Conservation (phyloP, 1,284 basidiomycete genomes). For the Hortiboletus rubellus region DNA sequence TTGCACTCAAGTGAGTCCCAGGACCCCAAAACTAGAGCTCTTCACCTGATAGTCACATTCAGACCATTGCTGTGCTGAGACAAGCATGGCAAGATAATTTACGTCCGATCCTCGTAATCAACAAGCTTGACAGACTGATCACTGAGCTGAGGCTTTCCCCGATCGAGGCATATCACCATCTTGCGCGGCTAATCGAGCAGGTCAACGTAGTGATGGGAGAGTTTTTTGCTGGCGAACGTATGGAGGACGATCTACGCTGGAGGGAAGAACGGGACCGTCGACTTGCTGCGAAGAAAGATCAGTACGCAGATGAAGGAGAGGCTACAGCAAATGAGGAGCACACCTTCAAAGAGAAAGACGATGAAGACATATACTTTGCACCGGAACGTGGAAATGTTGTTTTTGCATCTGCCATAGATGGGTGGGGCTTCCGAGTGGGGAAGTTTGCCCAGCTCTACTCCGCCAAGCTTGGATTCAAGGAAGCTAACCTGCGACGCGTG, state of each 20-base stretch:
- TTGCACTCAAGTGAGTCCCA: constrained; percentile 81
- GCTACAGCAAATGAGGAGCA: constrained; percentile 56
- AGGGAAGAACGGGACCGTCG: constrained; percentile 87
- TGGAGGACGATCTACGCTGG: constrained; percentile 96
- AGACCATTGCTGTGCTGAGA: constrained; percentile 94
- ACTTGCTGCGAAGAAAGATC: constrained; percentile 71
- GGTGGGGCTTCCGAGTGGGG: constrained; percentile 96
- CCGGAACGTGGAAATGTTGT: constrained; percentile 96
- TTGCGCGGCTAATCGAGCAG: constrained; percentile 92
- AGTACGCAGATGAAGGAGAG: constrained; percentile 64
- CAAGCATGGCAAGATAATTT: constrained; percentile 94
- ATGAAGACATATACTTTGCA: constrained; percentile 97
- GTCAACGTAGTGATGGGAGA: constrained; percentile 98
- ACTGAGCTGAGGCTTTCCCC: constrained; percentile 93
- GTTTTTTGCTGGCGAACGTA: constrained; percentile 94
- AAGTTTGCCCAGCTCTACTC: constrained; percentile 95
- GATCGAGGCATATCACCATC: constrained; percentile 92
- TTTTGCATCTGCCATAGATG: constrained; percentile 95
- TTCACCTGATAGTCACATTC: background rate
- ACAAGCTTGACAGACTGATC: constrained; percentile 95
- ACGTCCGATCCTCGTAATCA: constrained; percentile 92
- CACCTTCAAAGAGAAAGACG: constrained; percentile 90
- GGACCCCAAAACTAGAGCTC: background rate
- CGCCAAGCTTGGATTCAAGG: constrained; percentile 89
- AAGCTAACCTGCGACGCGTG: constrained; percentile 82